A percentile compares a stretch with the other conserved stretches of the same genome.
Evolutionary conservation across 1,139 yeast species (phyloP).

Genomic region (Magnusiomyces suaveolens): DNA sequence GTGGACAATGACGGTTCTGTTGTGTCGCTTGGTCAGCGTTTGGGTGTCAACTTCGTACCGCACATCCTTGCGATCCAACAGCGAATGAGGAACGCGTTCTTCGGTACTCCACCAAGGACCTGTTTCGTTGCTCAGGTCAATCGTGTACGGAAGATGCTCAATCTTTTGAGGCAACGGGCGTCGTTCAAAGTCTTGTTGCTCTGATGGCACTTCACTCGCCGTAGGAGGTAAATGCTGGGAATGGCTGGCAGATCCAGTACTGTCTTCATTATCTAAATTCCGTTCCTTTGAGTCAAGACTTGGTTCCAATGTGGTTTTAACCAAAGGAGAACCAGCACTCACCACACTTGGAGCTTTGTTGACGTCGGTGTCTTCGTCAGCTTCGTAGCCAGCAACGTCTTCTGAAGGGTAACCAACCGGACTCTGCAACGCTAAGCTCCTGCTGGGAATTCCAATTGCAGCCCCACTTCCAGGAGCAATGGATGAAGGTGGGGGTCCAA

Average conservation of each 20-base stretch:
- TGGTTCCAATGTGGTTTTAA: no score
- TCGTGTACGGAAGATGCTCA: constrained; percentile 8
- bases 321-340: constrained; percentile 20
- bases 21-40: constrained; percentile 48
- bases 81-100: constrained; percentile 49
- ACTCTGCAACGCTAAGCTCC: constrained; percentile 10
- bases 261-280: no score
- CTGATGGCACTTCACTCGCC: no score
- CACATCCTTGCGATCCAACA: constrained; percentile 37
- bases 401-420: constrained; percentile 16
- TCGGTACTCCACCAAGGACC: constrained; percentile 55
- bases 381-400: constrained; percentile 42
- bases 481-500: constrained; percentile 6
- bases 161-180: not conserved
- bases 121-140: constrained; percentile 31
- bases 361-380: constrained; percentile 41
- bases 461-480: constrained; percentile 8
- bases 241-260: no score
- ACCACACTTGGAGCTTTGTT: constrained; percentile 13
- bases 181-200: no score
- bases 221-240: no score
- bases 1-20: constrained; percentile 41
- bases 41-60: constrained; percentile 59
- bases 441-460: constrained; percentile 9
- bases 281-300: no score